Evolutionary conservation across 2,329 filamentous ascomycete species (phyloP).

Genomic region (Pseudocercospora fijiensis): DNA sequence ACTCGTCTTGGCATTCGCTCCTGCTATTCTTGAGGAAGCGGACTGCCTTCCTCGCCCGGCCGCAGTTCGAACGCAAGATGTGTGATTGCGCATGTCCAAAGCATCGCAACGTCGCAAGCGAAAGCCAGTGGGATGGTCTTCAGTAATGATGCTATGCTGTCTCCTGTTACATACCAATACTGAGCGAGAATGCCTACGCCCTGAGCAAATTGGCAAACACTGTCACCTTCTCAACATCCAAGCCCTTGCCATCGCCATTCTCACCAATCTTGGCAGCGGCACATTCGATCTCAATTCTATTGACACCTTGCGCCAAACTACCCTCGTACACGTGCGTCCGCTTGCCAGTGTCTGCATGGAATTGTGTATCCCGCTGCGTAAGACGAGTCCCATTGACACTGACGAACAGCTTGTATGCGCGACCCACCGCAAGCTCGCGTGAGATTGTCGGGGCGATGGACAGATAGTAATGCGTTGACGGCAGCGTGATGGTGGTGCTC

Average conservation of each 20-base stretch:
- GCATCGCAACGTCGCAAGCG: background rate
- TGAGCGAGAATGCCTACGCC: background rate
- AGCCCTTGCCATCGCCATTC: constrained; percentile 35
- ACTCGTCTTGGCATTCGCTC: background rate
- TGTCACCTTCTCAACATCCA: constrained; percentile 76
- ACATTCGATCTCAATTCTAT: constrained; percentile 74
- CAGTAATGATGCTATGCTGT: background rate
- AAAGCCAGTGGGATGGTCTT: background rate
- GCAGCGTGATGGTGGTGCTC: constrained; percentile 69
- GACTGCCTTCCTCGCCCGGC: no score
- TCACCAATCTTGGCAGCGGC: constrained; percentile 57
- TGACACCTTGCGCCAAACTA: constrained; percentile 68
- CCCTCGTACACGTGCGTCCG: constrained; percentile 73
- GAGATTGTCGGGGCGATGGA: constrained; percentile 69
- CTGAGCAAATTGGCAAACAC: constrained; percentile 70
- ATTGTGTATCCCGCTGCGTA: constrained; percentile 52
- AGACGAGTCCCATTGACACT: constrained; percentile 64
- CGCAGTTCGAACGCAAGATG: no score
- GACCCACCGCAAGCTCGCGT: constrained; percentile 56
- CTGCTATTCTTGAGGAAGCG: background rate
- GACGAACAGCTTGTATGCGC: constrained; percentile 76
- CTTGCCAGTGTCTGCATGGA: constrained; percentile 32
- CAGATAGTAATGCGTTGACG: constrained; percentile 65
- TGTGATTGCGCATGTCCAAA: background rate
- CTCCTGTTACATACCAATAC: background rate